Evolutionary conservation across 1,139 yeast genomes (phyloP), one percentile per base, ranked within the genome.

Genomic region (Saccharomyces hybrid): DNA sequence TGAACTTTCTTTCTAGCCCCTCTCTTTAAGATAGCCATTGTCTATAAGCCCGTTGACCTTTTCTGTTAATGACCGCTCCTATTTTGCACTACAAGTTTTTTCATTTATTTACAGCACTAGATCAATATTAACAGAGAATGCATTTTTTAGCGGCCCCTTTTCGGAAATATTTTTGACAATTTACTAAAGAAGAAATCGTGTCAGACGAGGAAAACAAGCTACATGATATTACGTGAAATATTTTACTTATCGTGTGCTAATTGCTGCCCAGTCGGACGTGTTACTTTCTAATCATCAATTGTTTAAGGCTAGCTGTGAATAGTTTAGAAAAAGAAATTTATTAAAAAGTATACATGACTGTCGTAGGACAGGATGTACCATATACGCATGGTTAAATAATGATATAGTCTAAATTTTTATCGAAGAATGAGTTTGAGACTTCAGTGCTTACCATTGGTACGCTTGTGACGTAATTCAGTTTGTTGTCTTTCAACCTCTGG

Each of bases 401-500:
- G 8, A 16, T 38, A 16, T 9, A 28, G 32, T 24, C 21, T 47
- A 12, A 7, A 14, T 14, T 28, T 26, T 14, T 5, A 4, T 6
- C 3, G 7, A 11, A 47, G n/a, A 48, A 48, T 8, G n/a, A 1
- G 12, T 27, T 48, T 8, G 8, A 28, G 9, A 21, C 38, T 19
- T 61, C 57, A 73, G 61, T 73, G 71, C 59, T 68, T 65, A 59
- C 76, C 77, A 29, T 61, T 59, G 3, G 77, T 74, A 62, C 76
- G 72, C 60, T 72, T 57, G 51, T 58, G 62, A 64, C 77, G 75
- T 52, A 74, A 63, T 68, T 79, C 83, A 53, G 78, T 80, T 70
- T 90, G 88, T 73, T 85, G 81, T 66, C 76, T 77, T 75, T 89
- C 96, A 56, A 83, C 84, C 64, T 82, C 86, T 53, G 88, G 83